phyloP scores from a whole-genome alignment of 1,284 basidiomycete species.

The Ceratobasidium sp. region DNA sequence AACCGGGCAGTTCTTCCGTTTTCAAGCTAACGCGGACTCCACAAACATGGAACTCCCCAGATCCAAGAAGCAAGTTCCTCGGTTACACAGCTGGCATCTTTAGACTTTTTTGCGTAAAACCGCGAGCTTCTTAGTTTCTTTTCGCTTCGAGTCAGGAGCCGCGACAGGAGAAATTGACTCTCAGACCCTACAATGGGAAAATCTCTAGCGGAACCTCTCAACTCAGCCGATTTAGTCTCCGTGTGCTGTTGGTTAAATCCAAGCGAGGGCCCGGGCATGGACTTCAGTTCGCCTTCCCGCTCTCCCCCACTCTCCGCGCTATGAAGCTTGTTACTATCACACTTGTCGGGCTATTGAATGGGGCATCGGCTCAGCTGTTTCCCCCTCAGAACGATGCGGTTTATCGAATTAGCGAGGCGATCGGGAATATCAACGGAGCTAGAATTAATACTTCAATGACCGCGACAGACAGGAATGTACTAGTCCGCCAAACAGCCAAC shows the following conservation, averaged over 20 bases:
- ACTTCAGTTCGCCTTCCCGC: too few species aligned
- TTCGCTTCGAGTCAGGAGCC: neutral
- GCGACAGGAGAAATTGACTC: too few species aligned
- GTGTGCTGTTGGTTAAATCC: too few species aligned
- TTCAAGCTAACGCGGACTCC: too few species aligned
- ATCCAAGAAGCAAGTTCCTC: neutral
- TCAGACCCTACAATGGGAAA: too few species aligned
- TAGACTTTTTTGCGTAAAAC: neutral
- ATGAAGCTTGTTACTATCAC: neutral
- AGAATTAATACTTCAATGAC: neutral
- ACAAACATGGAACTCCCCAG: neutral
- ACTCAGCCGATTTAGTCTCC: too few species aligned
- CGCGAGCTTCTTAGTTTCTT: neutral
- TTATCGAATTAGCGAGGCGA: neutral
- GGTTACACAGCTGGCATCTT: neutral
- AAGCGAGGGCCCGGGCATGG: too few species aligned
- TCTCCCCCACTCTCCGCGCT: too few species aligned
- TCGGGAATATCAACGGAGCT: neutral
- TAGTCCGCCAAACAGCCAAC: neutral
- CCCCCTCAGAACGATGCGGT: neutral
- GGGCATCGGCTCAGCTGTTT: neutral
- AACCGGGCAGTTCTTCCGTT: too few species aligned
- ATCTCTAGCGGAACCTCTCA: too few species aligned
- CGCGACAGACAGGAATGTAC: neutral
- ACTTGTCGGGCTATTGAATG: neutral